Conservation (phyloP, 495 filamentous ascomycete species). For the Friedmanniomyces simplex region DNA sequence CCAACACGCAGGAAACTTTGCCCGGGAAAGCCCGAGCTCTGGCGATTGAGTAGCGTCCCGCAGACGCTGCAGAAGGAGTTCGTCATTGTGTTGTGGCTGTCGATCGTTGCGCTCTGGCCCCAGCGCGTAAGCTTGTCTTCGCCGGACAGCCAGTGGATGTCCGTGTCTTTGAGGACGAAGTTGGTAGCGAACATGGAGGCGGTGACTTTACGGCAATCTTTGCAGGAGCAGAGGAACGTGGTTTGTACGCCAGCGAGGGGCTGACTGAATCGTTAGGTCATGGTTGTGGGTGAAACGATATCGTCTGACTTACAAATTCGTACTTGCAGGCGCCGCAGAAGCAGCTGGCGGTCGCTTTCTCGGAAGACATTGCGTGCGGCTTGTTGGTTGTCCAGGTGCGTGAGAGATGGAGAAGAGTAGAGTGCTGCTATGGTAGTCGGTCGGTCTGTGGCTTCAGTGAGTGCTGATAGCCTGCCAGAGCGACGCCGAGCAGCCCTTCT, state of each 20-base stretch:
- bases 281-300: background rate
- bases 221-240: conserved; percentile 46
- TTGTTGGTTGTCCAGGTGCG: background rate
- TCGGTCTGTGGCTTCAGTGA: too few relatives aligned
- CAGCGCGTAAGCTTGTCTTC: conserved; percentile 34
- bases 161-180: conserved; percentile 35
- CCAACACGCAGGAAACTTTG: conserved; percentile 18
- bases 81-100: conserved; percentile 36
- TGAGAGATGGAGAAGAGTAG: too few relatives aligned
- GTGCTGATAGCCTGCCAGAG: background rate
- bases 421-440: too few relatives aligned
- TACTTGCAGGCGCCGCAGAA: background rate
- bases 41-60: conserved; percentile 44
- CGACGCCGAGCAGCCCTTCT: background rate
- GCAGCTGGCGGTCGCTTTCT: background rate
- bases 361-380: background rate
- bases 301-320: background rate
- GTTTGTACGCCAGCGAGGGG: conserved; percentile 29
- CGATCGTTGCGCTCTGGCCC: conserved; percentile 32
- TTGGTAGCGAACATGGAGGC: conserved; percentile 48
- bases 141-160: conserved; percentile 38
- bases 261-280: background rate
- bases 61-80: conserved; percentile 44
- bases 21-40: conserved; percentile 29
- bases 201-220: conserved; percentile 47